These are phyloP conservation scores for Eleusine indica DNA, from an alignment of 176 grass and related monocot genomes.

Conservation along the genomic window DNA sequence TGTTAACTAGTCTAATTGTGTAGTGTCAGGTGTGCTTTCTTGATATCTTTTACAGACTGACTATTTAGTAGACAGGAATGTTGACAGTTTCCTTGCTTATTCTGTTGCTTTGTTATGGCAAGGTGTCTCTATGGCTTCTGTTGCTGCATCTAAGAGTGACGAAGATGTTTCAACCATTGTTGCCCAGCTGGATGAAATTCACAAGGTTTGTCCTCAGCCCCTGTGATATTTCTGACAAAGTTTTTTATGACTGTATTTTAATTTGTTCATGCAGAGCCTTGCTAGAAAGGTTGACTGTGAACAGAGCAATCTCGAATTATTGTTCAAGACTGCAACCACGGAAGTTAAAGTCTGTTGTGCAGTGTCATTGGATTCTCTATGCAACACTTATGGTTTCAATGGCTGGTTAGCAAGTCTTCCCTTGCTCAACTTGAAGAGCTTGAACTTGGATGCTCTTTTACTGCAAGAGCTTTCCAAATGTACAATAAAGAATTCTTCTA, in stretches of 20 bases:
- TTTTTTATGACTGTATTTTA: slow-evolving; percentile 36
- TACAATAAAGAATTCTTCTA: slow-evolving; percentile 51
- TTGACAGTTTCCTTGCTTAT: neutral
- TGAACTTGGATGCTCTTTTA: slow-evolving; percentile 75
- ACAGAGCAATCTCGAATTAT: slow-evolving; percentile 54
- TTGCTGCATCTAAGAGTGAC: slow-evolving; percentile 45
- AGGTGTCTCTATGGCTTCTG: slow-evolving; percentile 65
- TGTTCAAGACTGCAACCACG: slow-evolving; percentile 33
- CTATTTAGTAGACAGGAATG: slow-evolving; percentile 4
- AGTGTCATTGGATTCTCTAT: slow-evolving; percentile 54
- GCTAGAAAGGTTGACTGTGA: slow-evolving; percentile 57
- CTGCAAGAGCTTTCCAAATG: slow-evolving; percentile 60
- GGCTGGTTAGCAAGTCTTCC: slow-evolving; percentile 70
- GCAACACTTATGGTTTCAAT: slow-evolving; percentile 48
- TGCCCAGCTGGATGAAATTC: slow-evolving; percentile 59
- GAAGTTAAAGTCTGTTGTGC: slow-evolving; percentile 66
- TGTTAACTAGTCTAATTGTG: neutral
- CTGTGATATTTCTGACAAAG: neutral
- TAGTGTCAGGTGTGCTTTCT: slow-evolving; percentile 6
- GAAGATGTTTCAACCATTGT: slow-evolving; percentile 56
- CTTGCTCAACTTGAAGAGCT: slow-evolving; percentile 87
- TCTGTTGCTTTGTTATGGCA: slow-evolving; percentile 24
- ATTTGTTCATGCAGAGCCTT: slow-evolving; percentile 68
- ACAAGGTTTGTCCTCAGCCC: slow-evolving; percentile 64
- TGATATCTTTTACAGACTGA: slow-evolving; percentile 15